Evolutionary conservation across 2,329 filamentous ascomycete species (phyloP).

Genomic region (Xylariaceae sp.): DNA sequence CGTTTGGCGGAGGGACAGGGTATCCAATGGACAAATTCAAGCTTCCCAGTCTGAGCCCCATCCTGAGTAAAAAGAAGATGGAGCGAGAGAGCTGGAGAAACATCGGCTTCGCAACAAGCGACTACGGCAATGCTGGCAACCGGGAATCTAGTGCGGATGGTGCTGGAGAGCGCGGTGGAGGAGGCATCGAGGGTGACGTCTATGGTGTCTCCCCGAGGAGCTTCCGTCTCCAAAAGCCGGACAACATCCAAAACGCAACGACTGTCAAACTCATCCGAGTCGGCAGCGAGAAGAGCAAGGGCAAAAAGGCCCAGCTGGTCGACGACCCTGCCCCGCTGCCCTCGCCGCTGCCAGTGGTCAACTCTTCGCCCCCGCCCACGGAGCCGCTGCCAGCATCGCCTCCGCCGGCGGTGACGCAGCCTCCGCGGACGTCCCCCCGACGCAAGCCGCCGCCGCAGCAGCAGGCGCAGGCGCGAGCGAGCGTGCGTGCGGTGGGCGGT

Average conservation of each 20-base stretch:
- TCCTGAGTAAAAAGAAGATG: slow-evolving; percentile 16
- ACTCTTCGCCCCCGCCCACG: slow-evolving; percentile 2
- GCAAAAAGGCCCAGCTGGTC: slow-evolving; percentile 1
- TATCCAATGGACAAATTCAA: slow-evolving; percentile 21
- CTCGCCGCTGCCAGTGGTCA: slow-evolving; percentile 2
- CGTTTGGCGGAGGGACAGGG: slow-evolving; percentile 14
- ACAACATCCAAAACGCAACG: slow-evolving; percentile 18
- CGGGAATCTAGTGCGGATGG: background rate
- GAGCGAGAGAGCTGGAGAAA: slow-evolving; percentile 8
- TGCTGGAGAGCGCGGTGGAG: background rate
- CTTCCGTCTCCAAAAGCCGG: slow-evolving; percentile 22
- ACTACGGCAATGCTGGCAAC: slow-evolving; percentile 7
- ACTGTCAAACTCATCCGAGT: slow-evolving; percentile 24
- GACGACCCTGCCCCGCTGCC: background rate
- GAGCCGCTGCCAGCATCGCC: background rate
- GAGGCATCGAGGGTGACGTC: slow-evolving; percentile 8
- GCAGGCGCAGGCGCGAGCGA: slow-evolving; percentile 5
- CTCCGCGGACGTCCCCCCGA: background rate
- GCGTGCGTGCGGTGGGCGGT: slow-evolving; percentile 1
- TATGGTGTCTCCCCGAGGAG: slow-evolving; percentile 11
- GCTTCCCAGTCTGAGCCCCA: slow-evolving; percentile 18
- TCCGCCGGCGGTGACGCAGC: slow-evolving; percentile 4
- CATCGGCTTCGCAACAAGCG: slow-evolving; percentile 18
- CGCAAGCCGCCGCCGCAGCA: slow-evolving; percentile 1
- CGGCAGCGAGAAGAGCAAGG: slow-evolving; percentile 15